phyloP scores from a whole-genome alignment of 352 stramenopile species.

The Phytophthora fragariaefolia region DNA sequence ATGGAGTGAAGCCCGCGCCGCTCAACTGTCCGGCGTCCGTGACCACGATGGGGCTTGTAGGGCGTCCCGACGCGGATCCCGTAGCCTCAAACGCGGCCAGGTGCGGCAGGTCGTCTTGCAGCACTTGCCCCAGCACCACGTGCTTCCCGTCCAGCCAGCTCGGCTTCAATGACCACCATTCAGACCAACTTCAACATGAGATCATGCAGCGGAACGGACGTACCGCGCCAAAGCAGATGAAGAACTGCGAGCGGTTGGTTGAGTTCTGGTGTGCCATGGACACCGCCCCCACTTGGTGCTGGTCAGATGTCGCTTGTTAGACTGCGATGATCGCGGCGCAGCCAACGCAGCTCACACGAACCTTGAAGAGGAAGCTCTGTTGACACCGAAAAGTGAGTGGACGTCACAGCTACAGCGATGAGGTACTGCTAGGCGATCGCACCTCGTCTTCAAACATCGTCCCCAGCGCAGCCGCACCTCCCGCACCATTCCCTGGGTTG shows the following conservation, averaged over 20 bases:
- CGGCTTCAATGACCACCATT: slow-evolving; percentile 42
- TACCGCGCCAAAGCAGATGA: slow-evolving; percentile 93
- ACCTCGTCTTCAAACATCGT: slow-evolving; percentile 97
- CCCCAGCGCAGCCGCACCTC: slow-evolving; percentile 94
- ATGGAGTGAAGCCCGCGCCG: slow-evolving; percentile 49
- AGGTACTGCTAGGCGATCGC: neutral
- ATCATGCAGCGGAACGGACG: neutral
- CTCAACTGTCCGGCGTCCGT: slow-evolving; percentile 63
- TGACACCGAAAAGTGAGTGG: neutral
- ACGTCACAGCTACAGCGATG: too few relatives aligned
- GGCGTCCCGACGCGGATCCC: slow-evolving; percentile 58
- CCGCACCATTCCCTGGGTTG: slow-evolving; percentile 88
- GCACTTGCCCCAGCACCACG: slow-evolving; percentile 98
- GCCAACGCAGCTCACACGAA: slow-evolving; percentile 16
- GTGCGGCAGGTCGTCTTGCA: slow-evolving; percentile 66
- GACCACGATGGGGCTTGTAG: slow-evolving; percentile 57
- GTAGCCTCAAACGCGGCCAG: slow-evolving; percentile 52
- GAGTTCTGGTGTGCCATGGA: slow-evolving; percentile 98
- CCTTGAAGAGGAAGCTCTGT: slow-evolving; percentile 91
- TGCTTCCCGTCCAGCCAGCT: slow-evolving; percentile 98
- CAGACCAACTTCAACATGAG: slow-evolving; percentile 20
- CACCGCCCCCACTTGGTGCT: slow-evolving; percentile 93
- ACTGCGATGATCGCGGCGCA: too few relatives aligned
- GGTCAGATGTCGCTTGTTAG: too few relatives aligned
- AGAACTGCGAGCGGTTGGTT: slow-evolving; percentile 99